Conservation (phyloP, 345 rosid species). For the Salix dunnii region DNA sequence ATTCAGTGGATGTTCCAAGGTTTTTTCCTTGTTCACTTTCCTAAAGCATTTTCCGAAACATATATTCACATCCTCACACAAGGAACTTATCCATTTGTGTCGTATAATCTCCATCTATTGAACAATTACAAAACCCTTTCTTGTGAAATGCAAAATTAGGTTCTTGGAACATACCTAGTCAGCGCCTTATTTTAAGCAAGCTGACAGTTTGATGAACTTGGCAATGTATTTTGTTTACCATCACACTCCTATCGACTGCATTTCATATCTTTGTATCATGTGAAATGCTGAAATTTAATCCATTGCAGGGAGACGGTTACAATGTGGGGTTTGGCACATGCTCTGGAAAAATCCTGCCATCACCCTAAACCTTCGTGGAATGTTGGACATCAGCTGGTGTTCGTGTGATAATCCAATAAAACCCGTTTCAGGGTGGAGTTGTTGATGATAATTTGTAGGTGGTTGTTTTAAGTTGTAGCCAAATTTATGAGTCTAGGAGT, state of each 20-base stretch:
- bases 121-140: too few species aligned
- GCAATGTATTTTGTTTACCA: neutral
- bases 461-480: too few species aligned
- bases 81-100: neutral
- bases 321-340: slow-evolving; percentile 87
- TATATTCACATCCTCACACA: neutral
- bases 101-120: neutral
- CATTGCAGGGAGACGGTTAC: slow-evolving; percentile 80
- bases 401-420: neutral
- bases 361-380: neutral
- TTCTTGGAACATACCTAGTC: too few species aligned
- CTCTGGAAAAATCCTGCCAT: slow-evolving; percentile 70
- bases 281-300: slow-evolving; percentile 2
- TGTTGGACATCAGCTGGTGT: neutral
- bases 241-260: neutral
- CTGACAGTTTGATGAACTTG: neutral
- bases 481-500: too few species aligned
- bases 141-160: too few species aligned
- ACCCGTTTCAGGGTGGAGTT: neutral
- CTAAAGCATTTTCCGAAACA: neutral
- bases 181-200: too few species aligned
- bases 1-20: slow-evolving; percentile 78
- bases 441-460: neutral
- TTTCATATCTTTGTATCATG: neutral
- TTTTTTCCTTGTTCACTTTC: slow-evolving; percentile 9